Percentiles rank a stretch among this genome's conserved stretches.
Conservation (phyloP, 192 early-diverging fungal species). For the Rhizophagus prolifer region DNA sequence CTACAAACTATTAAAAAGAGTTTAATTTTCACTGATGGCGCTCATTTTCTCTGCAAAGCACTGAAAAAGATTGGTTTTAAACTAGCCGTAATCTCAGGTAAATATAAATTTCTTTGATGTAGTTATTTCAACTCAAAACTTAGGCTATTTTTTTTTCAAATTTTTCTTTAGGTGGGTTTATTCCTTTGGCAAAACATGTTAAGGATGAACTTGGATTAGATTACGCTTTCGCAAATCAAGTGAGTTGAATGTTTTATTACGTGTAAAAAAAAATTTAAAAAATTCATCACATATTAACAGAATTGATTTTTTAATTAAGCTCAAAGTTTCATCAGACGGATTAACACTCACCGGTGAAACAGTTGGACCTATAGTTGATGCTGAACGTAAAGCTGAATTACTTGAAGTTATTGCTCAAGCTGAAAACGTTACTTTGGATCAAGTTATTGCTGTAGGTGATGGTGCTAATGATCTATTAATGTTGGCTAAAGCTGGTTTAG, state of each 20-base stretch:
- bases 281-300: neutral
- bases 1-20: conserved; percentile 74
- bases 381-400: conserved; percentile 89
- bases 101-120: neutral
- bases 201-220: conserved; percentile 88
- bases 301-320: conserved; percentile 39
- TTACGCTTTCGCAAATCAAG: conserved; percentile 96
- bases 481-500: conserved; percentile 89
- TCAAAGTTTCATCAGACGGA: conserved; percentile 85
- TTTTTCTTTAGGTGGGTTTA: conserved; percentile 73
- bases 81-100: conserved; percentile 91
- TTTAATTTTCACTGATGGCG: conserved; percentile 88
- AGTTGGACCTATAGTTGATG: conserved; percentile 87
- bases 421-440: conserved; percentile 79
- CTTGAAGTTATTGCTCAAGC: conserved; percentile 95
- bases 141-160: neutral
- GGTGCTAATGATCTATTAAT: conserved; percentile 98
- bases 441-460: conserved; percentile 97
- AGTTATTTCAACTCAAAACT: neutral
- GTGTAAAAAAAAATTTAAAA: neutral
- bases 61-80: conserved; percentile 93
- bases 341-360: conserved; percentile 83
- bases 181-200: conserved; percentile 90
- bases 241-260: conserved; percentile 28
- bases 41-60: conserved; percentile 82